These are phyloP conservation scores for Wallacemonas rigidus DNA, from an alignment of 208 protist species.

Conservation along the genomic window DNA sequence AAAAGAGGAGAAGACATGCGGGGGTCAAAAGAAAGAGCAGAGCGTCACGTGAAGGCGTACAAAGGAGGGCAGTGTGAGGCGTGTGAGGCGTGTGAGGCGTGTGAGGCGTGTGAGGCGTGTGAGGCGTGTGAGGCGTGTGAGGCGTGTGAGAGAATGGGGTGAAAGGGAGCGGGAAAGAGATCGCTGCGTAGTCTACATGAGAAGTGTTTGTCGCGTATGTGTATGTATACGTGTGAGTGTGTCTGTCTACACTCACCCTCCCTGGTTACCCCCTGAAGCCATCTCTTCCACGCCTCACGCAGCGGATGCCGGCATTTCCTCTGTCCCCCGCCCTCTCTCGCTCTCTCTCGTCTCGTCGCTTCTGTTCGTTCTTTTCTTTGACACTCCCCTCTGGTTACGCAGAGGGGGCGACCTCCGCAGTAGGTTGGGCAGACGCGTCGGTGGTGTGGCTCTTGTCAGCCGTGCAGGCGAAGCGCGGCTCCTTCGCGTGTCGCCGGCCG, in stretches of 20 bases:
- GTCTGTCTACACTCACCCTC: not conserved
- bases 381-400: not conserved
- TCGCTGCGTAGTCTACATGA: not conserved
- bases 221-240: constrained; percentile 18
- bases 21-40: too few relatives aligned
- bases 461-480: constrained; percentile 57
- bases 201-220: not conserved
- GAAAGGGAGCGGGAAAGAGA: not conserved
- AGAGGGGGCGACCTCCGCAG: not conserved
- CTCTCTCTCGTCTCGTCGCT: not conserved
- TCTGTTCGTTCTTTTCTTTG: constrained; percentile 3
- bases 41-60: too few relatives aligned
- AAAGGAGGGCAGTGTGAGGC: too few relatives aligned
- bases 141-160: too few relatives aligned
- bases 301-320: too few relatives aligned
- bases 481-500: constrained; percentile 57
- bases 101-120: too few relatives aligned
- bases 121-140: too few relatives aligned
- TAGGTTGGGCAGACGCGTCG: not conserved
- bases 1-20: too few relatives aligned
- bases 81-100: too few relatives aligned
- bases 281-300: too few relatives aligned
- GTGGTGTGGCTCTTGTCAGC: not conserved
- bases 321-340: too few relatives aligned
- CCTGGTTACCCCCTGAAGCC: too few relatives aligned